A percentile compares a stretch with the other conserved stretches of the same genome.
Conservation (phyloP, 2,329 filamentous ascomycete genomes). For the Cladosporium sp. region DNA sequence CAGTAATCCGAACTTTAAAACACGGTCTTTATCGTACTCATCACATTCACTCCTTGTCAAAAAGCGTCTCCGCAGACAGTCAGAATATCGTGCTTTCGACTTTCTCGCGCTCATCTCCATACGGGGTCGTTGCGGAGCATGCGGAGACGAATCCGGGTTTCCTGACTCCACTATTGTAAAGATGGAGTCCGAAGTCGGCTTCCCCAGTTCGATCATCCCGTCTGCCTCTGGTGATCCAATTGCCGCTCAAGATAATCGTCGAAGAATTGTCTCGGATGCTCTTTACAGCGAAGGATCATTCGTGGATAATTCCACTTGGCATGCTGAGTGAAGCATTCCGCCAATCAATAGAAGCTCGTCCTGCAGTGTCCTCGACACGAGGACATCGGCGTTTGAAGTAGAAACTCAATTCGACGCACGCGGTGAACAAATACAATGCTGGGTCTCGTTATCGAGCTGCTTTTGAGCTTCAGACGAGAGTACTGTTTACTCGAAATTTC, state of each 20-base stretch:
- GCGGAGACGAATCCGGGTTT: neutral
- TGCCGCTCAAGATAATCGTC: too few species aligned
- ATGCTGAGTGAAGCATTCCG: neutral
- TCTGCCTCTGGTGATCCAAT: neutral
- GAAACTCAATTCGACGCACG: neutral
- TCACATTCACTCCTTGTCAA: neutral
- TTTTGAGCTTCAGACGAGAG: neutral
- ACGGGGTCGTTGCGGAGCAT: neutral
- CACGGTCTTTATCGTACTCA: neutral
- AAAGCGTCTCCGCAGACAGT: neutral
- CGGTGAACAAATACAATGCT: neutral
- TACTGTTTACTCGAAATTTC: neutral
- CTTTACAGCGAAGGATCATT: conserved; percentile 4
- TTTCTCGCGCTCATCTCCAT: neutral
- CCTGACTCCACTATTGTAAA: neutral
- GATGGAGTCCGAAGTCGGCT: neutral
- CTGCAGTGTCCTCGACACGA: neutral
- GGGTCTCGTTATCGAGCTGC: neutral
- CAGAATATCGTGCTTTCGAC: neutral
- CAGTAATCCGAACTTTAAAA: neutral
- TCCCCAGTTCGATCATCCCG: neutral
- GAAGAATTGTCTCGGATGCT: neutral
- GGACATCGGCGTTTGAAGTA: neutral
- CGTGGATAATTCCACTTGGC: neutral
- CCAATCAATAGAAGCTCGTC: neutral